Evolutionary conservation across 2,329 filamentous ascomycete genomes (phyloP).

Genomic region (Diaporthe sp.): DNA sequence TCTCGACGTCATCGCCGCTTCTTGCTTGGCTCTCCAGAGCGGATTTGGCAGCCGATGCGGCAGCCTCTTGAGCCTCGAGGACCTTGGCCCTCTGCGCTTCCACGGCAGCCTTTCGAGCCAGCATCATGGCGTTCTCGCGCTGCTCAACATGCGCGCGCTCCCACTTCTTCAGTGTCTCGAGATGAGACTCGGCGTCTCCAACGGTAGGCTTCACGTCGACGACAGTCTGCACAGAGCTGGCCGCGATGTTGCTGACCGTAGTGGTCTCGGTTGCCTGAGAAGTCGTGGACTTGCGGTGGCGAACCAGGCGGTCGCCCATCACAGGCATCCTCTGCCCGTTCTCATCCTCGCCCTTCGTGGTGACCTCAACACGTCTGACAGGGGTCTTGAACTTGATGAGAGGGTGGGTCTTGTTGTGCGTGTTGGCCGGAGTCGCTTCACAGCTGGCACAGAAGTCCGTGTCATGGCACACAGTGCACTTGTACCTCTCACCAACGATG

Average conservation of each 20-base stretch:
- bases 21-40: constrained; percentile 37
- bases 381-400: constrained; percentile 97
- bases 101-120: constrained; percentile 41
- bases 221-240: constrained; percentile 76
- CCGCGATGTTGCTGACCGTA: constrained; percentile 61
- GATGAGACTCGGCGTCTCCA: constrained; percentile 48
- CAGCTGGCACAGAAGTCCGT: constrained; percentile 95
- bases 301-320: constrained; percentile 76
- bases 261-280: constrained; percentile 67
- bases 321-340: constrained; percentile 74
- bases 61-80: constrained; percentile 37
- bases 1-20: constrained; percentile 39
- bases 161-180: constrained; percentile 3
- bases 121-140: background rate
- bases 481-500: constrained; percentile 91
- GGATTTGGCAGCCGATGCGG: constrained; percentile 11
- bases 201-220: constrained; percentile 76
- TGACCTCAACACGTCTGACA: constrained; percentile 88
- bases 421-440: constrained; percentile 87
- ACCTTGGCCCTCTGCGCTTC: constrained; percentile 44
- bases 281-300: constrained; percentile 51
- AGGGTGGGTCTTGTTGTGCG: constrained; percentile 95
- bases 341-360: constrained; percentile 83
- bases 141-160: background rate
- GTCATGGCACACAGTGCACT: constrained; percentile 96